phyloP scores from a whole-genome alignment of 2,329 filamentous ascomycete species.

The Pseudofabraea citricarpa region DNA sequence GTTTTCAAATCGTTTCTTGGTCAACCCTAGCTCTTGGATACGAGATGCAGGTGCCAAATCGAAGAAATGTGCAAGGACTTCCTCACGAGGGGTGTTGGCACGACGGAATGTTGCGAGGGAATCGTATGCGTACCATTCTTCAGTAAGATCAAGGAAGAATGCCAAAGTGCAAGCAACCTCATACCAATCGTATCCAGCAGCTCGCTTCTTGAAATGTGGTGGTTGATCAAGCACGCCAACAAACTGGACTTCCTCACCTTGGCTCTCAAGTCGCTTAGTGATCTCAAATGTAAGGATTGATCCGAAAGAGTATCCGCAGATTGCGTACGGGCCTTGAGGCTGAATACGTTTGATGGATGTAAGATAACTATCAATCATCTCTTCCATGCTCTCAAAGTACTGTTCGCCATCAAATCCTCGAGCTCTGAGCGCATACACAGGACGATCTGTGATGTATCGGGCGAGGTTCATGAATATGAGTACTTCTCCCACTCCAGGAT shows the following conservation, averaged over 20 bases:
- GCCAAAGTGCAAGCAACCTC: slow-evolving; percentile 30
- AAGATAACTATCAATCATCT: slow-evolving; percentile 36
- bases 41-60: slow-evolving; percentile 14
- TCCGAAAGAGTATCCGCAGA: slow-evolving; percentile 48
- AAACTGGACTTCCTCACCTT: slow-evolving; percentile 36
- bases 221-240: slow-evolving; percentile 42
- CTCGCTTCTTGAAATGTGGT: slow-evolving; percentile 37
- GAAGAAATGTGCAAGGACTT: slow-evolving; percentile 22
- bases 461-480: slow-evolving; percentile 36
- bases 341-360: slow-evolving; percentile 36
- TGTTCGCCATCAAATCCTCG: slow-evolving; percentile 33
- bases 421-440: slow-evolving; percentile 40
- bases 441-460: slow-evolving; percentile 34
- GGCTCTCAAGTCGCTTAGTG: slow-evolving; percentile 37
- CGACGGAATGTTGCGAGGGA: slow-evolving; percentile 31
- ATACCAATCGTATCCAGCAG: slow-evolving; percentile 27
- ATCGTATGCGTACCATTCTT: slow-evolving; percentile 32
- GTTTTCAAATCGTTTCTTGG: slow-evolving; percentile 18
- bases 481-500: slow-evolving; percentile 38
- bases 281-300: slow-evolving; percentile 46
- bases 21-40: slow-evolving; percentile 29
- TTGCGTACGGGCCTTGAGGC: slow-evolving; percentile 43
- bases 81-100: slow-evolving; percentile 4
- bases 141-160: slow-evolving; percentile 32
- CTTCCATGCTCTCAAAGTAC: slow-evolving; percentile 32